These are phyloP conservation scores for Conidiobolus incongruus DNA, from an alignment of 371 early-diverging fungal genomes.

Conservation along the genomic window DNA sequence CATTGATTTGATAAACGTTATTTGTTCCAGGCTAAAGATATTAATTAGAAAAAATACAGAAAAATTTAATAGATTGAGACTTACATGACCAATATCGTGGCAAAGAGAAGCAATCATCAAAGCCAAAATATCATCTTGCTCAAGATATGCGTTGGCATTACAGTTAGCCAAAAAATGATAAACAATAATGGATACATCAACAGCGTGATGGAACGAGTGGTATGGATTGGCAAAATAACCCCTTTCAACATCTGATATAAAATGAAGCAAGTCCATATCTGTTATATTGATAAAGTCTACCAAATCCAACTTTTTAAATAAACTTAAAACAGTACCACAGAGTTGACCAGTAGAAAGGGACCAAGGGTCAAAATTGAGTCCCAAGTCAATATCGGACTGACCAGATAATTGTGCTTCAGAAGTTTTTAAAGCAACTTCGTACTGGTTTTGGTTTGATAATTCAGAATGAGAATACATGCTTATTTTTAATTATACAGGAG, in stretches of 20 bases:
- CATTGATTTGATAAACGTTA: slow-evolving; percentile 70
- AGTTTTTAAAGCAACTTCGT: too few species aligned
- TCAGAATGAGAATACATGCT: too few species aligned
- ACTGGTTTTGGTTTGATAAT: too few species aligned
- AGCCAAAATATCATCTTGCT: slow-evolving; percentile 41
- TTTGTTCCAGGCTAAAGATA: slow-evolving; percentile 59
- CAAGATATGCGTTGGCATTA: slow-evolving; percentile 29
- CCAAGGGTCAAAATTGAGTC: slow-evolving; percentile 36
- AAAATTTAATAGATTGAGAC: slow-evolving; percentile 7
- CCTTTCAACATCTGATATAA: slow-evolving; percentile 53
- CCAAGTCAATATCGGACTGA: slow-evolving; percentile 6
- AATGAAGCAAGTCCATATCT: slow-evolving; percentile 47
- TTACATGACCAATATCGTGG: slow-evolving; percentile 81
- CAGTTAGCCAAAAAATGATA: slow-evolving; percentile 43
- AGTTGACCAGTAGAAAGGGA: slow-evolving; percentile 36
- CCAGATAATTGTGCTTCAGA: too few species aligned
- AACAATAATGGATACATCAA: slow-evolving; percentile 61
- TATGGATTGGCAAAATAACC: slow-evolving; percentile 63
- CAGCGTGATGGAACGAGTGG: slow-evolving; percentile 73
- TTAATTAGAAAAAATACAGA: too few species aligned
- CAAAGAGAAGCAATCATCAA: slow-evolving; percentile 65
- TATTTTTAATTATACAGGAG: too few species aligned
- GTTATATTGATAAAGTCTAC: slow-evolving; percentile 25
- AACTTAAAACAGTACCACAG: slow-evolving; percentile 47
- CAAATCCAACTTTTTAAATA: slow-evolving; percentile 28